Percentiles rank a stretch among this genome's conserved stretches.
These are phyloP conservation scores for Fraxinus ornus DNA, from an alignment of 305 asterid genomes.

Conservation along the genomic window DNA sequence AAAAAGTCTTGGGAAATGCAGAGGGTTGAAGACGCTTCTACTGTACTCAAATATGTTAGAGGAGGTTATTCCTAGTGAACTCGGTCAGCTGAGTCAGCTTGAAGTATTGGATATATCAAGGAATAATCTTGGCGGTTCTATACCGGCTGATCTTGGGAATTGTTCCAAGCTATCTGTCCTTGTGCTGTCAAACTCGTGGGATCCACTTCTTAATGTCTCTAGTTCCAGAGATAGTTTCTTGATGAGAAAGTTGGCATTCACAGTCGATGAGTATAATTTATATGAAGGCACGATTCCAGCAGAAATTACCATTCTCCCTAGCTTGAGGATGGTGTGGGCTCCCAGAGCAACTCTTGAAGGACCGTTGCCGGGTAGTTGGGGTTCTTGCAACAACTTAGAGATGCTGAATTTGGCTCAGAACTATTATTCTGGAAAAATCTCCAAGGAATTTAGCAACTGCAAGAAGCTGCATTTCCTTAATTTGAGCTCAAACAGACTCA, in stretches of 20 bases:
- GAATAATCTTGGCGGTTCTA: constrained; percentile 64
- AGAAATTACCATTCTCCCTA: constrained; percentile 46
- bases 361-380: constrained; percentile 62
- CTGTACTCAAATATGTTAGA: constrained; percentile 73
- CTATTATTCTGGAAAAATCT: constrained; percentile 47
- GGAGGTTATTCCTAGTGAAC: constrained; percentile 60
- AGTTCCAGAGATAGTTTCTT: constrained; percentile 34
- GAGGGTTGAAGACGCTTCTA: constrained; percentile 51
- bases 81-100: constrained; percentile 64
- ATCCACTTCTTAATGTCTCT: constrained; percentile 58
- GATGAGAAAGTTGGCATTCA: constrained; percentile 30
- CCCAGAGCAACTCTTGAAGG: constrained; percentile 68
- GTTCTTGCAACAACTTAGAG: constrained; percentile 62
- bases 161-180: constrained; percentile 66
- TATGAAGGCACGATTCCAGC: constrained; percentile 64
- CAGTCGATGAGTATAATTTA: constrained; percentile 62
- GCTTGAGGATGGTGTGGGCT: constrained; percentile 81
- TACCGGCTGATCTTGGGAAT: constrained; percentile 66
- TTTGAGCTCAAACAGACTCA: constrained; percentile 60
- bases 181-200: constrained; percentile 73
- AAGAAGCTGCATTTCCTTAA: constrained; percentile 68
- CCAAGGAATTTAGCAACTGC: constrained; percentile 56
- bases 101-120: constrained; percentile 80
- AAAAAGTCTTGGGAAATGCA: constrained; percentile 56
- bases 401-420: constrained; percentile 67